phyloP scores from a whole-genome alignment of 2,329 filamentous ascomycete genomes.

The Tolypocladium capitatum region DNA sequence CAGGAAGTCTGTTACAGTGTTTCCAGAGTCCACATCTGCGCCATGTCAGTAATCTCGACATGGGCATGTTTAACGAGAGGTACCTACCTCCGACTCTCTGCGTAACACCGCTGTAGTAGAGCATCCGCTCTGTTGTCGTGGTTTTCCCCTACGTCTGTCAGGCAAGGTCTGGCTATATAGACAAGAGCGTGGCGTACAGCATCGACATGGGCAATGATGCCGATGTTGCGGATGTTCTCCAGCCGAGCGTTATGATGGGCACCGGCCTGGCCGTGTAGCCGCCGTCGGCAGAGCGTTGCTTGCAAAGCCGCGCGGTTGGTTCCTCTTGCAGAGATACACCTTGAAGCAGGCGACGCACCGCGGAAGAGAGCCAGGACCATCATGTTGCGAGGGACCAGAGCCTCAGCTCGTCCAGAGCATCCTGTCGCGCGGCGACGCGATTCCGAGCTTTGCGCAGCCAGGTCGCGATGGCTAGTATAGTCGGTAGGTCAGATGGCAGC shows the following conservation, averaged over 20 bases:
- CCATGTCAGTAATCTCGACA: not conserved
- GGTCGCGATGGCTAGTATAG: not conserved
- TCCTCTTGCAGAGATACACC: not conserved
- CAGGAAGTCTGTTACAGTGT: conserved; percentile 93
- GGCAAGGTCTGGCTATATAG: not conserved
- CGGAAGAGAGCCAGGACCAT: conserved; percentile 5
- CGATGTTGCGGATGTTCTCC: conserved; percentile 73
- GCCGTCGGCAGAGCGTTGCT: not conserved
- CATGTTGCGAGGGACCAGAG: conserved; percentile 3
- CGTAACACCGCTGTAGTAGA: conserved; percentile 88
- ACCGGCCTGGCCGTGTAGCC: conserved; percentile 3
- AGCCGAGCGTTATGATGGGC: conserved; percentile 13
- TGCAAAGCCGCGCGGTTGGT: not conserved
- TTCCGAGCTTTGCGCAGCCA: not conserved
- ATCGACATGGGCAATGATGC: conserved; percentile 97
- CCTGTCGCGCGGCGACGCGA: not conserved
- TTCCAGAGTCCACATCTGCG: conserved; percentile 82
- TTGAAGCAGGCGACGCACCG: not conserved
- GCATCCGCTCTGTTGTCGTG: conserved; percentile 96
- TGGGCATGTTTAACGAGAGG: not conserved
- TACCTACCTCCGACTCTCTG: conserved; percentile 62
- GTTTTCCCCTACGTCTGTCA: conserved; percentile 60
- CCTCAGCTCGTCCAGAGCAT: not conserved
- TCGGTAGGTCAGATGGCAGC: not conserved
- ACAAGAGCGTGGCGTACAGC: conserved; percentile 39